Evolutionary conservation across 257 asterid genomes (phyloP).

Genomic region (Leptodermis oblonga): DNA sequence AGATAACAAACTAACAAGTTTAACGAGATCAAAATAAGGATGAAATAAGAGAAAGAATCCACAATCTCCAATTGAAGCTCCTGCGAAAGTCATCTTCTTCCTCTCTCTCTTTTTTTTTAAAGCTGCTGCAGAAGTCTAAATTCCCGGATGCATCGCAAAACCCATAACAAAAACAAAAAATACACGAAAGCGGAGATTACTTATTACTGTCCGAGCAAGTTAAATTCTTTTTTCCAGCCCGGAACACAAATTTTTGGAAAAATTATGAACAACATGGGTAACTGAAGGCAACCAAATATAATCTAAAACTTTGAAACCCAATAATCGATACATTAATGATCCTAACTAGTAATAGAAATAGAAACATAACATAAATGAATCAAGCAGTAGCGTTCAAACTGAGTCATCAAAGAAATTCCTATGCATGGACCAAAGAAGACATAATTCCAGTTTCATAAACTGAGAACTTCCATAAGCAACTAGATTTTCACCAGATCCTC

Average conservation of each 20-base stretch:
- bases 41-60: not conserved
- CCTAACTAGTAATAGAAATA: not conserved
- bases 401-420: not conserved
- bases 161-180: not conserved
- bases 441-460: not conserved
- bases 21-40: not conserved
- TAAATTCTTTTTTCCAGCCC: not conserved
- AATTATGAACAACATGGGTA: not conserved
- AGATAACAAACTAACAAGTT: constrained; percentile 5
- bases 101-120: too few relatives aligned
- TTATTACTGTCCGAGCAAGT: too few relatives aligned
- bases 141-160: not conserved
- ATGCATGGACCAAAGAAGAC: not conserved
- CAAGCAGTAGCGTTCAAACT: not conserved
- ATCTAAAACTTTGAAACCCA: not conserved
- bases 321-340: not conserved
- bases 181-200: not conserved
- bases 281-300: not conserved
- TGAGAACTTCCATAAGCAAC: not conserved
- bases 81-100: too few relatives aligned
- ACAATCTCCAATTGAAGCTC: not conserved
- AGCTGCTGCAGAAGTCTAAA: not conserved
- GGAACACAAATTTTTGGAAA: too few relatives aligned
- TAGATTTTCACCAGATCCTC: constrained; percentile 3
- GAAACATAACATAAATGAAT: not conserved